These are phyloP conservation scores for Alternaria brassicicola DNA, from an alignment of 2,329 filamentous ascomycete species.

Conservation along the genomic window DNA sequence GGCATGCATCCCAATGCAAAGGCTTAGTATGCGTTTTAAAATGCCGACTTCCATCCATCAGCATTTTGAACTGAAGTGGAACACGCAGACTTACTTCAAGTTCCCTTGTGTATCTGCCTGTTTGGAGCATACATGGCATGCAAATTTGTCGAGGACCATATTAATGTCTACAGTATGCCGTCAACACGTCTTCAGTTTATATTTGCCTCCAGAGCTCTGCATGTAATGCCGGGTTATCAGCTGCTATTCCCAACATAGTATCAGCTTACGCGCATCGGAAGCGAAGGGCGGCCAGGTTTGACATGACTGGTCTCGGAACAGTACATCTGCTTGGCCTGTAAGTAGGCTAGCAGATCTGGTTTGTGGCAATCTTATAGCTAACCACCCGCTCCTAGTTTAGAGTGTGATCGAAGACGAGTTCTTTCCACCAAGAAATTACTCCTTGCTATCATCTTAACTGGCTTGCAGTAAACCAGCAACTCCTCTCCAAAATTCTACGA, in stretches of 20 bases:
- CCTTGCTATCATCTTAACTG: not conserved
- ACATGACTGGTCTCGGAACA: no score
- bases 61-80: not conserved
- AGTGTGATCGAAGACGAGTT: not conserved
- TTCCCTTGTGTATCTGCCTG: not conserved
- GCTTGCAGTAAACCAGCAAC: not conserved
- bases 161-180: not conserved
- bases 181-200: not conserved
- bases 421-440: not conserved
- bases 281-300: no score
- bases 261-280: not conserved
- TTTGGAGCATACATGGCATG: not conserved
- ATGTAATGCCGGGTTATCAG: not conserved
- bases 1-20: not conserved
- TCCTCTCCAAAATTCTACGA: not conserved
- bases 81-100: constrained; percentile 5
- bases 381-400: not conserved
- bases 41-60: constrained; percentile 9
- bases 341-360: no score
- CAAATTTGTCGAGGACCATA: not conserved
- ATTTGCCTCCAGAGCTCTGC: not conserved
- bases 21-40: constrained; percentile 15
- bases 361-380: not conserved
- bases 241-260: not conserved
- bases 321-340: no score